A percentile compares a stretch with the other conserved stretches of the same genome.
Conservation (phyloP, 345 rosid species). For the Lagerstroemia speciosa region DNA sequence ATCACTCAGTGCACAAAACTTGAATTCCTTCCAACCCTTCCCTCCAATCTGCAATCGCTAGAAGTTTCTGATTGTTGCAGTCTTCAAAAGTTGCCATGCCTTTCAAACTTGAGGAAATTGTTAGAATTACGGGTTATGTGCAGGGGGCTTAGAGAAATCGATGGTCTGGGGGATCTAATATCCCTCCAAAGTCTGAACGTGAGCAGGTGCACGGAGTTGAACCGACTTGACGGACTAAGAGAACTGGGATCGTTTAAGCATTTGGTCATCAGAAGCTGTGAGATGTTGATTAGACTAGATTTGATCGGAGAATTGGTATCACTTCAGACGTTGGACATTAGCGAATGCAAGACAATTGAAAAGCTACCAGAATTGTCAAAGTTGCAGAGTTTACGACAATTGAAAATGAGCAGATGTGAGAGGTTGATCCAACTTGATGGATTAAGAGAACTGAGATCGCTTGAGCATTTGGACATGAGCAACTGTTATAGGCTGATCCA, state of each 20-base stretch:
- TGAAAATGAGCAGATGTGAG: neutral
- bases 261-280: too few species aligned
- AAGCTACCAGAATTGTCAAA: neutral
- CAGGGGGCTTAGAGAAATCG: neutral
- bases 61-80: neutral
- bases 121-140: neutral
- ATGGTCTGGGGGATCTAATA: neutral
- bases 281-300: too few species aligned
- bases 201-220: neutral
- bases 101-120: neutral
- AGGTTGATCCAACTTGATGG: neutral
- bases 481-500: too few species aligned
- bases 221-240: neutral
- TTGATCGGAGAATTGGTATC: too few species aligned
- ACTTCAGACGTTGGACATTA: too few species aligned
- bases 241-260: neutral
- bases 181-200: neutral
- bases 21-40: neutral
- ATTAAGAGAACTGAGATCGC: neutral
- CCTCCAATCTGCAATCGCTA: neutral
- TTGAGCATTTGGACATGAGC: too few species aligned
- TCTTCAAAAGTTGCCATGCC: neutral
- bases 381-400: neutral
- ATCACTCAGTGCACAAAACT: too few species aligned
- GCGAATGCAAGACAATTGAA: neutral